Evolutionary conservation across 2,329 filamentous ascomycete species (phyloP).

Genomic region (Arachnopeziza araneosa): DNA sequence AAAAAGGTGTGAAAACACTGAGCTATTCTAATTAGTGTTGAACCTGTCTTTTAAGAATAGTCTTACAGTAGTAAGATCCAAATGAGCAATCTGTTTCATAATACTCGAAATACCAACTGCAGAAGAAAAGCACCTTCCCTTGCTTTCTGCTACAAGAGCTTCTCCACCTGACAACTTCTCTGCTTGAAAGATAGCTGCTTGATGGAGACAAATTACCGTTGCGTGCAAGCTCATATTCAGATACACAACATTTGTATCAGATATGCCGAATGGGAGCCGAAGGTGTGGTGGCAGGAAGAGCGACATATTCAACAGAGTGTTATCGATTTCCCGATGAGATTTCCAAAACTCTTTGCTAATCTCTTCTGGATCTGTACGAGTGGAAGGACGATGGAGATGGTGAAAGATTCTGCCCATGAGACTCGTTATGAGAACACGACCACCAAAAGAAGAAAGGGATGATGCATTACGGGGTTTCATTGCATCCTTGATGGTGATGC

Average conservation of each 20-base stretch:
- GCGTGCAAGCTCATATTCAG: constrained; percentile 97
- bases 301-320: constrained; percentile 81
- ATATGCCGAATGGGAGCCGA: constrained; percentile 70
- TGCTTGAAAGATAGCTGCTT: constrained; percentile 95
- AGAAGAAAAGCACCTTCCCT: constrained; percentile 85
- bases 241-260: constrained; percentile 82
- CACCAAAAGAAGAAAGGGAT: constrained; percentile 71
- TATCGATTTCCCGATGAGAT: constrained; percentile 82
- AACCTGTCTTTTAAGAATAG: neutral
- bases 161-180: constrained; percentile 78
- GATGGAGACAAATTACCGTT: constrained; percentile 93
- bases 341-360: constrained; percentile 95
- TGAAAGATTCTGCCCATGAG: constrained; percentile 87
- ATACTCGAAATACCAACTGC: constrained; percentile 91
- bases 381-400: constrained; percentile 74
- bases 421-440: constrained; percentile 78
- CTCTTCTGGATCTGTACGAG: constrained; percentile 57
- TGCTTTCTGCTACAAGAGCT: constrained; percentile 81
- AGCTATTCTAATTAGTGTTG: constrained; percentile 51
- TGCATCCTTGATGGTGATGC: constrained; percentile 63
- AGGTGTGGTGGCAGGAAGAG: constrained; percentile 76
- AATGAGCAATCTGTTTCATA: constrained; percentile 90
- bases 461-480: constrained; percentile 66
- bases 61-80: constrained; percentile 75
- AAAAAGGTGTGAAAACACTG: constrained; percentile 94